Base-by-base conservation (phyloP, 2,329 filamentous ascomycete genomes). In the Alternaria longipes region DNA sequence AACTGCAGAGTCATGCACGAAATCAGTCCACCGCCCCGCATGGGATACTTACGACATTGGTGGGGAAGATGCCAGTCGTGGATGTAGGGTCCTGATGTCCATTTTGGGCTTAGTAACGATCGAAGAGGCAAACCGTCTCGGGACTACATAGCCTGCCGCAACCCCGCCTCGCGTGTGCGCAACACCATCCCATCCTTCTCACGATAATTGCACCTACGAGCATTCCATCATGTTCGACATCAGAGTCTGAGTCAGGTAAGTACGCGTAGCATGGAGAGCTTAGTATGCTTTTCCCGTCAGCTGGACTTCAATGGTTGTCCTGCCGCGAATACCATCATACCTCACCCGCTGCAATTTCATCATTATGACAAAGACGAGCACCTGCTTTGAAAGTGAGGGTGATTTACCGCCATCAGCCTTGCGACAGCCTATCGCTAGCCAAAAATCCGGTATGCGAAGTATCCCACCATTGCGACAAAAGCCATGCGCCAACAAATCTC, bases 41-140 rank as follows among this genome's bases (percentile, higher is more conserved):
- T 67, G 64, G 61, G 54, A 62, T 53, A 57, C 58, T 66, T 60
- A 68, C 66, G 69, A 72, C 68, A 70, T 69, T 72, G 65, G 69
- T 68, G 70, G 69, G 66, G 67, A 62, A 59, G 60, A 59, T 69
- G 62, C 68, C 68, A 59, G 62, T 66, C 64, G 50, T 59, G 60
- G 70, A 61, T 30, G 65, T 69, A 69, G 68, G 70, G 69, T 73
- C 66, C 69, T 70, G 68, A 65, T 71, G 58, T 64, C 70, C 65
- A 54, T 62, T 66, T 67, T 51, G 57, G 61, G 70, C 40, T 46
- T 72, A 73, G 70, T 55, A n/a, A 12, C 11, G 51, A 59, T 56
- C 32, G 54, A 65, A 24, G 45, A 58, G 56, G 55, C 56, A 55
- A 63, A 56, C 46, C 51, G 52, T 52, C 22, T 45, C 54, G 46